Evolutionary conservation across 2,329 filamentous ascomycete genomes (phyloP).

Genomic region (Fusarium humuli): DNA sequence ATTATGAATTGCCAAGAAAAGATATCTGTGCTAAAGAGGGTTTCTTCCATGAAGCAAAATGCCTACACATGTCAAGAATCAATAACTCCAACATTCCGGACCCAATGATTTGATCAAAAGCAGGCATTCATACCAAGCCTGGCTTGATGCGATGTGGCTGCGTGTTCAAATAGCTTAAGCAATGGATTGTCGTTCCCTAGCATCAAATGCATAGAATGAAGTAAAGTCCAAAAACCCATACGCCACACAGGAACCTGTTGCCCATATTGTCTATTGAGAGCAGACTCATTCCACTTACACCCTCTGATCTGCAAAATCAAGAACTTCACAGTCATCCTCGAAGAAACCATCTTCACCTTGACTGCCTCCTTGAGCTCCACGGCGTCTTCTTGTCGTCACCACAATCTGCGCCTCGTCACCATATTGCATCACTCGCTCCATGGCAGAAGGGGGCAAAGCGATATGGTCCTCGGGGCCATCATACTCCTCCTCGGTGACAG

Average conservation of each 20-base stretch:
- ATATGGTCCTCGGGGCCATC: slow-evolving; percentile 65
- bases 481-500: slow-evolving; percentile 64
- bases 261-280: slow-evolving; percentile 11
- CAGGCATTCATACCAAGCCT: slow-evolving; percentile 30
- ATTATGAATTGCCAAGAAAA: slow-evolving; percentile 32
- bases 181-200: slow-evolving; percentile 19
- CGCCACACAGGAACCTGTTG: slow-evolving; percentile 21
- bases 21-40: slow-evolving; percentile 45
- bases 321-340: slow-evolving; percentile 90
- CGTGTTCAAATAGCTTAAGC: slow-evolving; percentile 28
- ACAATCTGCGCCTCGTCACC: slow-evolving; percentile 81
- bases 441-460: slow-evolving; percentile 71
- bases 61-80: slow-evolving; percentile 47
- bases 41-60: slow-evolving; percentile 47
- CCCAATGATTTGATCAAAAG: slow-evolving; percentile 37
- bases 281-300: slow-evolving; percentile 57
- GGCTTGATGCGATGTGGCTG: slow-evolving; percentile 20
- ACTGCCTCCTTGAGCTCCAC: slow-evolving; percentile 60
- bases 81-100: slow-evolving; percentile 45
- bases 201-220: slow-evolving; percentile 39
- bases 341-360: slow-evolving; percentile 82
- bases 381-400: slow-evolving; percentile 80
- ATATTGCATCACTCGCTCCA: slow-evolving; percentile 71
- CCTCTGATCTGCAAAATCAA: slow-evolving; percentile 84
- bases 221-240: slow-evolving; percentile 36